Percentiles rank a stretch among this genome's conserved stretches.
phyloP scores from a whole-genome alignment of 176 grass and related monocot genomes.

The Melocanna baccifera region DNA sequence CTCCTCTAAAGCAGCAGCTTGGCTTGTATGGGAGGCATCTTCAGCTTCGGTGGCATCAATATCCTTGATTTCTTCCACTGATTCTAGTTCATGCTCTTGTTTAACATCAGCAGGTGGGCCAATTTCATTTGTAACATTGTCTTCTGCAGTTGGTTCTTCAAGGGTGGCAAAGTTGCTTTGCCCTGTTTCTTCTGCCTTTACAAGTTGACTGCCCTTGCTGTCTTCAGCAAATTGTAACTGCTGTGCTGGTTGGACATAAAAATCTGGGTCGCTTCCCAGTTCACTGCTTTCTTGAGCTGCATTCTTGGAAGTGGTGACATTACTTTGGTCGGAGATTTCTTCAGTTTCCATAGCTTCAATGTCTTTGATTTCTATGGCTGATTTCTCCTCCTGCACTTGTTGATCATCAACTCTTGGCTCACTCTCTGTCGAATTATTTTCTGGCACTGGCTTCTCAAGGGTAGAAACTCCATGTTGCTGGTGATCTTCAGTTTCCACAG shows the following conservation, averaged over 20 bases:
- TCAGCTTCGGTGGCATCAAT: conserved; percentile 7
- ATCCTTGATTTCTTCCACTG: conserved; percentile 28
- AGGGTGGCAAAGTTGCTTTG: not conserved
- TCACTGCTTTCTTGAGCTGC: conserved; percentile 28
- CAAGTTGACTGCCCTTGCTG: conserved; percentile 4
- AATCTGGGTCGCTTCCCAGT: conserved; percentile 16
- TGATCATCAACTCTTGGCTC: conserved; percentile 27
- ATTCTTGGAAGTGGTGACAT: not conserved
- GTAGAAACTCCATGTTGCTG: conserved; percentile 28
- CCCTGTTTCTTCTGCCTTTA: conserved; percentile 23
- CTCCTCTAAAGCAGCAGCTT: conserved; percentile 17
- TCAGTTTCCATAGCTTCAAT: conserved; percentile 30
- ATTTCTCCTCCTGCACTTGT: conserved; percentile 14
- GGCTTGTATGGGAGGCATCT: conserved; percentile 19
- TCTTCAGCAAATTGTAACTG: conserved; percentile 10
- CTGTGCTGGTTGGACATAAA: conserved; percentile 21
- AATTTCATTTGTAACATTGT: conserved; percentile 8
- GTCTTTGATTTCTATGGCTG: conserved; percentile 11
- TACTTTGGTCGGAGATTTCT: conserved; percentile 17
- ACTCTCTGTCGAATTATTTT: not conserved
- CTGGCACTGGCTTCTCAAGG: conserved; percentile 14
- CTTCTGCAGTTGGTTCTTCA: conserved; percentile 23
- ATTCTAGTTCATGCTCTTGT: conserved; percentile 14
- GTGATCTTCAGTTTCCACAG: not conserved
- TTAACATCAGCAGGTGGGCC: conserved; percentile 2